Evolutionary conservation across 805 yeast genomes (phyloP), one percentile per base, ranked within the genome.

Genomic region (Yarrowia phangngaensis): DNA sequence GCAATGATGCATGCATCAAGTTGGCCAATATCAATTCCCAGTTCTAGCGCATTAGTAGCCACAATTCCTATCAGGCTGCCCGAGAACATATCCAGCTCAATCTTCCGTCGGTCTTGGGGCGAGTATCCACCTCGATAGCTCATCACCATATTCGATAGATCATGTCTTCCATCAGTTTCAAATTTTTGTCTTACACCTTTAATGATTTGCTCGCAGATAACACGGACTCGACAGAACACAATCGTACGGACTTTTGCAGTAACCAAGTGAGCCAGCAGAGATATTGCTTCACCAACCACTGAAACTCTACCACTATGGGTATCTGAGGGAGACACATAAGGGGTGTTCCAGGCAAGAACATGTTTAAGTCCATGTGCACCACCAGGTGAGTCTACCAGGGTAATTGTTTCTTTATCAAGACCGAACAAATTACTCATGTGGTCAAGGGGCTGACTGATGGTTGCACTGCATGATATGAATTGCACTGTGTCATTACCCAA

Each of bases 51-150:
- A 64, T 89, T 88, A 0, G 99, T 92, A 0, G 98, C 90, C 4
- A 92, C 78, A 20, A 94, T 84, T 0, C 95, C 97, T 52, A 81
- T 71, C 20, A 92, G 64, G 49, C 80, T 77, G 0, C 97, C 97
- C 54, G 75, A 76, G 61, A 92, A 92, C 96, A 92, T 86, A 57
- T 84, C 86, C 36, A 74, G 71, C 63, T 92, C 99, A 51, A 92
- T 90, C 49, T 78, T 74, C 55, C 98, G 74, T 55, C 99, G 73
- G 59, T 90, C 97, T 2, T 74, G 66, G 1, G 89, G 80, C 3
- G 95, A 78, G 60, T 92, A 92, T 1, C 99, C 99, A 27, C 97
- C 98, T 55, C 99, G 70, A 58, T 92, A 92, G 45, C 95, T 79
- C 94, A 87, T 85, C 3, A 89, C 82, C 69, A 58, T 54, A 70